A percentile compares a stretch with the other conserved stretches of the same genome.
phyloP scores from a whole-genome alignment of 768 basidiomycete genomes.

The Polyporus arcularius region DNA sequence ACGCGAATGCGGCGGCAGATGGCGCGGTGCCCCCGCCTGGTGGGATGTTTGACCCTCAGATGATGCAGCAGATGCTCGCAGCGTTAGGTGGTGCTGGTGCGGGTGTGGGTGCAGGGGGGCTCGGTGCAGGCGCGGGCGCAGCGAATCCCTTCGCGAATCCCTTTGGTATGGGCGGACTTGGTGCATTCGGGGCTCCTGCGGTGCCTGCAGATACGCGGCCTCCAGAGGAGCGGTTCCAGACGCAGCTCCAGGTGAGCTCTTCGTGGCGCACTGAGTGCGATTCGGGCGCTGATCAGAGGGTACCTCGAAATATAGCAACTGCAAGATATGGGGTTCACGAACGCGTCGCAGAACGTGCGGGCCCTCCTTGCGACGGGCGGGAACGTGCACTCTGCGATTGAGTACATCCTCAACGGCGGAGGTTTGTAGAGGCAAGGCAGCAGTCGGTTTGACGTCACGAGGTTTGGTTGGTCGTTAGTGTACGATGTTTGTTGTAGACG shows the following conservation, averaged over 20 bases:
- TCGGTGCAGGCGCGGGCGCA: constrained; percentile 26
- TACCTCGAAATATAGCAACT: constrained; percentile 59
- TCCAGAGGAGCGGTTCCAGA: constrained; percentile 91
- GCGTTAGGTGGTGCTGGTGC: constrained; percentile 29
- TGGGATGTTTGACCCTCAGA: constrained; percentile 42
- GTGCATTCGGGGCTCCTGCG: constrained; percentile 29
- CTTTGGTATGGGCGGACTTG: constrained; percentile 22
- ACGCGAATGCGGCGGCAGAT: constrained; percentile 26
- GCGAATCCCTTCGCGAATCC: constrained; percentile 22
- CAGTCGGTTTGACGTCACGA: not conserved
- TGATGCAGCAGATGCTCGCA: constrained; percentile 44
- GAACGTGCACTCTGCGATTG: constrained; percentile 89
- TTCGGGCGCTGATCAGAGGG: too few relatives aligned
- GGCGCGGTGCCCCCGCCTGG: constrained; percentile 25
- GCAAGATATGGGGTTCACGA: constrained; percentile 93
- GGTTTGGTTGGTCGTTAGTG: too few relatives aligned
- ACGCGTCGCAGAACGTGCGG: constrained; percentile 86
- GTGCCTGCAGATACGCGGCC: constrained; percentile 69
- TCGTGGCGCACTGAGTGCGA: not conserved
- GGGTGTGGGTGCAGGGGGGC: not conserved
- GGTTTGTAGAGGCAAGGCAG: constrained; percentile 46
- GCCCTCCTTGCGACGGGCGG: constrained; percentile 92
- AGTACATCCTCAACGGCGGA: constrained; percentile 86
- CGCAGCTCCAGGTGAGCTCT: constrained; percentile 69
- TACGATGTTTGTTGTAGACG: not conserved